Percentiles rank a stretch among this genome's conserved stretches.
Conservation (phyloP, 345 rosid genomes). For the Rhizophora mangle region DNA sequence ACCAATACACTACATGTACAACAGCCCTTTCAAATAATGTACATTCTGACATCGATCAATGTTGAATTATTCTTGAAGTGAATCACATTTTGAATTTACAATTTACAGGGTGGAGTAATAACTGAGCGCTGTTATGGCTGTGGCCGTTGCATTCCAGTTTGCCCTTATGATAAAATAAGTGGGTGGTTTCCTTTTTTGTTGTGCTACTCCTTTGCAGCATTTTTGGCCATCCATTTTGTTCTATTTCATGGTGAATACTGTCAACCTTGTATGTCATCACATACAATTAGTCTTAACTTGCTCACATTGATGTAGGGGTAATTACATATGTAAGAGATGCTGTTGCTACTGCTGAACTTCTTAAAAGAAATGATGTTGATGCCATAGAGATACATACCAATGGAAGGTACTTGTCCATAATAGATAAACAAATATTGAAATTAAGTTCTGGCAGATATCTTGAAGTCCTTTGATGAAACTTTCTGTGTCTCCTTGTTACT, state of each 20-base stretch:
- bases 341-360: conserved; percentile 45
- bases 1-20: conserved; percentile 9
- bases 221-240: not conserved
- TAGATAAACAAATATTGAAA: not conserved
- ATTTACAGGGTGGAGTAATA: conserved; percentile 47
- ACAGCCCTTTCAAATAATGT: conserved; percentile 21
- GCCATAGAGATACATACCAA: conserved; percentile 64
- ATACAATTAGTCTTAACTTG: too few relatives aligned
- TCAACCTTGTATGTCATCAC: not conserved
- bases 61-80: not conserved
- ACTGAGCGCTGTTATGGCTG: conserved; percentile 63
- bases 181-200: conserved; percentile 13
- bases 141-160: conserved; percentile 58
- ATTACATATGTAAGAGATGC: conserved; percentile 48
- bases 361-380: conserved; percentile 42
- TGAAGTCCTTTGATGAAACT: not conserved
- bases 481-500: not conserved
- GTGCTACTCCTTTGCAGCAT: not conserved
- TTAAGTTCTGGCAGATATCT: not conserved
- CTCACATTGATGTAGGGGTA: conserved; percentile 29
- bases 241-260: not conserved
- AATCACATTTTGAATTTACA: not conserved
- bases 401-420: conserved; percentile 38
- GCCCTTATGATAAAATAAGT: conserved; percentile 64
- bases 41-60: conserved; percentile 9